Conservation (phyloP, 371 early-diverging fungal genomes). For the Gilbertella persicaria region DNA sequence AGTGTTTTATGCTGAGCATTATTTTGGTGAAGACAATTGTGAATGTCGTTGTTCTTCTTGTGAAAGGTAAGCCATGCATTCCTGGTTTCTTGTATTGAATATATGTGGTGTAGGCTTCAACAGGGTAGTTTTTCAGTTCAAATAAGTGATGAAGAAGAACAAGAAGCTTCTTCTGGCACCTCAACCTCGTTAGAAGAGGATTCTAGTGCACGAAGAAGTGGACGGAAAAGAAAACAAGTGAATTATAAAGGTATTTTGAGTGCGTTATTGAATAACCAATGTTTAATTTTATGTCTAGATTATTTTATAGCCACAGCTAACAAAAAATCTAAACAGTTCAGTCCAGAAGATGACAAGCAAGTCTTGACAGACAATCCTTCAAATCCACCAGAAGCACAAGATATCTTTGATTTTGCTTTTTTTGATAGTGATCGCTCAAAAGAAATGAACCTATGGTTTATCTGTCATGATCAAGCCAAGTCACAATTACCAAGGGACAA, state of each 20-base stretch:
- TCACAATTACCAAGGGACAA: no score
- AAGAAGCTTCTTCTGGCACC: neutral
- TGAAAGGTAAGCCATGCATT: slow-evolving; percentile 53
- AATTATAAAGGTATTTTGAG: slow-evolving; percentile 9
- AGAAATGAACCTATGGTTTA: slow-evolving; percentile 11
- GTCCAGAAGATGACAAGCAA: neutral
- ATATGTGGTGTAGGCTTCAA: neutral
- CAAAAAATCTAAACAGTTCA: neutral
- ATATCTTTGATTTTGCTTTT: no score
- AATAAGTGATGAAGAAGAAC: neutral
- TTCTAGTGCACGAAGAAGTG: slow-evolving; percentile 11
- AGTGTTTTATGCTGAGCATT: slow-evolving; percentile 79
- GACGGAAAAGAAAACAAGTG: slow-evolving; percentile 17
- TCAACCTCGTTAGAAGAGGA: neutral
- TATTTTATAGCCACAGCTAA: neutral
- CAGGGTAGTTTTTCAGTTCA: slow-evolving; percentile 10
- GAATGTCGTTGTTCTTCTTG: slow-evolving; percentile 91
- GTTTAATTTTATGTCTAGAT: slow-evolving; percentile 3
- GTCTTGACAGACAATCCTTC: neutral
- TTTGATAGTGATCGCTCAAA: neutral
- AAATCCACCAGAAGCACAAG: neutral
- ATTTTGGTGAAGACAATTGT: slow-evolving; percentile 84
- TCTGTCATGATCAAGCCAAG: slow-evolving; percentile 10
- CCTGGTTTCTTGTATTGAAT: no score
- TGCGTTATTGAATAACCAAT: neutral